Evolutionary conservation across 1,284 basidiomycete genomes (phyloP), one percentile per base, ranked within the genome.

Genomic region (Moniliella sp.): DNA sequence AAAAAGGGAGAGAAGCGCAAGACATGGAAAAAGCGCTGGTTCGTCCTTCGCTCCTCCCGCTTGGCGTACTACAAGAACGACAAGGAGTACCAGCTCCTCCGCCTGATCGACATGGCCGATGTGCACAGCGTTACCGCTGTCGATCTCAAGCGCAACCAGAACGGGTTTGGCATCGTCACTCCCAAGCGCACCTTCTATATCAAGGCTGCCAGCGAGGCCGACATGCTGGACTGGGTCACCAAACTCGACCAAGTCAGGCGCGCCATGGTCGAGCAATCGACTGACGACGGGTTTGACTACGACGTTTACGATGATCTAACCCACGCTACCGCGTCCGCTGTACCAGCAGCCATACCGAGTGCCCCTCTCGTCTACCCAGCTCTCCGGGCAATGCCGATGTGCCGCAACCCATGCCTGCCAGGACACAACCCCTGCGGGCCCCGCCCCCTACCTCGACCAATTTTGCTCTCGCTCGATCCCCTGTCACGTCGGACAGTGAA

Each of bases 1-100:
- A 94, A 94, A 64, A 73, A 84, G 44, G 86, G 86, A 13, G 83
- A 91, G 65, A 91, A 83, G 54, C 86, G 94, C 61, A 84, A 84
- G 32, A 80, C 68, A 36, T 65, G 50, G 51, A 57, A 50, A 58
- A 83, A 82, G 18, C 70, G 88, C 27, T 94, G 76, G 62, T 94
- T 94, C 54, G 77, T 91, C 5, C 66, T 94, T 1, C 45, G 28
- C 73, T 82, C 62, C 76, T 83, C 40, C 13, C 37, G 86, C 61
- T 65, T 99, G 30, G 83, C 83, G 9, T 93, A 91, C 65, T 97
- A 97, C 73, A 94, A 94, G 67, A 84, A 75, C 36, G 76, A 80
- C 31, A 65, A 66, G 32, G 56, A 59, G 34, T 59, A 59, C 39
- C 72, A 83, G 60, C 71, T 94, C 4, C 75, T 86, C 17, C 75